Base-by-base conservation (phyloP, 2,329 filamentous ascomycete species). In the Laburnicola sp. region DNA sequence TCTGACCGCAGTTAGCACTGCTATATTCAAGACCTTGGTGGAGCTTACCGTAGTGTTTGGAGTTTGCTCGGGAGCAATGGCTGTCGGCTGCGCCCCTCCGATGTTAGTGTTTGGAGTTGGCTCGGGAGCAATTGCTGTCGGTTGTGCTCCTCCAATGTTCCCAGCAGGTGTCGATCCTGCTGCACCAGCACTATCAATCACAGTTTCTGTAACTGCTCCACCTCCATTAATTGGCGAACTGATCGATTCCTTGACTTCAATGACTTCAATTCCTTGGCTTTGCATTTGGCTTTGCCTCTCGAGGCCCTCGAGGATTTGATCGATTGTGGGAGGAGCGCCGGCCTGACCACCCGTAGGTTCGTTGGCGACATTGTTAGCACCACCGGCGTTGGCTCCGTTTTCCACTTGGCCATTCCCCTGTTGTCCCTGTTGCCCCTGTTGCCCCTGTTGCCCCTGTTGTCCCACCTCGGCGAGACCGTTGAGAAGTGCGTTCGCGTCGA, bases 341-440 rank as follows among this genome's bases (percentile, higher is more conserved):
- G 52, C 30, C 8, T 54, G 54, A n/a, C n/a, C 60, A 48, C 59
- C 57, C n/a, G 59, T 51, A 32, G 59, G 50, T 46, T 65, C 57
- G 23, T 62, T 63, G 10, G 57, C 54, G 25, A 63, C 44, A 39
- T 54, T 57, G 26, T 62, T 60, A 10, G 61, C 55, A 22, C 60
- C 46, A 37, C 53, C 54, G 30, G 48, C 55, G 6, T 41, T 59
- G n/a, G 57, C 38, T 26, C 56, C 48, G 23, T 31, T 50, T 30
- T 48, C 42, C 22, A 42, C 26, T 32, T 55, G 26, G 7, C 28
- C 9, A 16, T 47, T 25, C 40, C 43, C 30, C 34, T 45, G 8
- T 44, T 32, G 26, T 31, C 27, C 48, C 35, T 55, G 46, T n/a
- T n/a, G n/a, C n/a, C n/a, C 25, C 46, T 30, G 11, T n/a, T n/a